These are phyloP conservation scores for Lasiodiplodia sp. DNA, from an alignment of 2,329 filamentous ascomycete genomes.

Conservation along the genomic window DNA sequence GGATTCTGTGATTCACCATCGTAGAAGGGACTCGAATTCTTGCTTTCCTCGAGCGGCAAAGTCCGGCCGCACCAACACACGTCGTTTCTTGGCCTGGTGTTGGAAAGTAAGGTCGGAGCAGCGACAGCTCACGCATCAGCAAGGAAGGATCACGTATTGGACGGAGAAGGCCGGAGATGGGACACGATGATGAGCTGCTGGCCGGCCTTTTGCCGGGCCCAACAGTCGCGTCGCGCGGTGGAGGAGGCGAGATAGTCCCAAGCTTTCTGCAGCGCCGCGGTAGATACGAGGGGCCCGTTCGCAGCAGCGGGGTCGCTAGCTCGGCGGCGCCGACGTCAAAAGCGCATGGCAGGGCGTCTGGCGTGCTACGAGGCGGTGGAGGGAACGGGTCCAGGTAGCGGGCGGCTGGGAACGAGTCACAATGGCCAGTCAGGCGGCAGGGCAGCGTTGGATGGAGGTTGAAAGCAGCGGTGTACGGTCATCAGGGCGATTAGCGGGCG, in stretches of 20 bases:
- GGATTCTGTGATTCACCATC: constrained; percentile 14
- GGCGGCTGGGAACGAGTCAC: constrained; percentile 9
- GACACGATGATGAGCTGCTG: background rate
- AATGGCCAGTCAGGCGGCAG: constrained; percentile 18
- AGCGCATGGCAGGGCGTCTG: constrained; percentile 10
- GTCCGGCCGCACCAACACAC: constrained; percentile 1
- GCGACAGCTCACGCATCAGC: constrained; percentile 3
- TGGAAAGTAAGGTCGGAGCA: background rate
- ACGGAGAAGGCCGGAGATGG: constrained; percentile 10
- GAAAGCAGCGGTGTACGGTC: constrained; percentile 24
- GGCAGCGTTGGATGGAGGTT: background rate
- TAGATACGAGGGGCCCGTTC: constrained; percentile 6
- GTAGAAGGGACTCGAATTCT: constrained; percentile 5
- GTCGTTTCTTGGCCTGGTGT: background rate
- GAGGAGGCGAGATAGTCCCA: background rate
- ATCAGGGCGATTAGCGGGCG: constrained; percentile 13
- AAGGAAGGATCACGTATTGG: constrained; percentile 8
- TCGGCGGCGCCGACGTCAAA: background rate
- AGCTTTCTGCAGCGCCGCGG: background rate
- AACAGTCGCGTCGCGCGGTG: background rate
- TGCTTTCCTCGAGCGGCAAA: constrained; percentile 4
- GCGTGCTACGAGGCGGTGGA: background rate
- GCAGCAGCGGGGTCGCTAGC: background rate
- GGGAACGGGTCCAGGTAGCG: background rate
- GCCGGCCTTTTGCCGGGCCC: background rate